These are phyloP conservation scores for Ogataea dorogensis DNA, from an alignment of 805 yeast genomes.

Conservation along the genomic window DNA sequence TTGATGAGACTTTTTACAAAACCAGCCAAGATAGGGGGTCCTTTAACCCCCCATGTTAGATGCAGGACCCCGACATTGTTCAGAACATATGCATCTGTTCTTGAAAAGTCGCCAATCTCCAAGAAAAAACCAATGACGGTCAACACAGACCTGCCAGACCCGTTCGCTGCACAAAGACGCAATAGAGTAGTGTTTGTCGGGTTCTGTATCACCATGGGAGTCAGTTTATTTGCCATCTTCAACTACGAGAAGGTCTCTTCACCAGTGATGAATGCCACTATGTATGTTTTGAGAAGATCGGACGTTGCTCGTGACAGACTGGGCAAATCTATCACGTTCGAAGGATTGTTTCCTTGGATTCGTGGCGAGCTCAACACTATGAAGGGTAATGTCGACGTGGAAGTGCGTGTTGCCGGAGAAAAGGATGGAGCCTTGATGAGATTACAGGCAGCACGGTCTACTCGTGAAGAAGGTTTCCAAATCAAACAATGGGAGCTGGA, in stretches of 20 bases:
- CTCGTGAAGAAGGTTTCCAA: constrained; percentile 53
- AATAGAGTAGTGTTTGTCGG: constrained; percentile 53
- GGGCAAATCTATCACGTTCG: constrained; percentile 76
- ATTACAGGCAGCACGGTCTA: constrained; percentile 70
- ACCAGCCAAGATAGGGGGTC: background rate
- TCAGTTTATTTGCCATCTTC: constrained; percentile 65
- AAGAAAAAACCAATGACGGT: constrained; percentile 52
- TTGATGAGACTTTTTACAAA: constrained; percentile 5
- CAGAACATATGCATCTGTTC: too few relatives aligned
- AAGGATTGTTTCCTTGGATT: constrained; percentile 84
- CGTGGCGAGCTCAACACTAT: constrained; percentile 82
- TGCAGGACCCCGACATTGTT: constrained; percentile 20
- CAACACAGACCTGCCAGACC: constrained; percentile 82
- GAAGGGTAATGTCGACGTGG: constrained; percentile 73
- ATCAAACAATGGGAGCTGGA: constrained; percentile 64
- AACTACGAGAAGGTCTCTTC: constrained; percentile 91
- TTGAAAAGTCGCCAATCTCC: constrained; percentile 11
- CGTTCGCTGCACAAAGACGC: constrained; percentile 52
- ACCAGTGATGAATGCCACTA: constrained; percentile 82
- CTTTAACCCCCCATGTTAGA: background rate
- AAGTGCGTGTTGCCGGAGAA: constrained; percentile 68
- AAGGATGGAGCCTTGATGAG: constrained; percentile 51
- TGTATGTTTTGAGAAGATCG: constrained; percentile 82
- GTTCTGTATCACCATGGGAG: constrained; percentile 54
- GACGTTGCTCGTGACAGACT: constrained; percentile 56